Base-by-base conservation (phyloP, 352 stramenopile species). In the Peronospora destructor region DNA sequence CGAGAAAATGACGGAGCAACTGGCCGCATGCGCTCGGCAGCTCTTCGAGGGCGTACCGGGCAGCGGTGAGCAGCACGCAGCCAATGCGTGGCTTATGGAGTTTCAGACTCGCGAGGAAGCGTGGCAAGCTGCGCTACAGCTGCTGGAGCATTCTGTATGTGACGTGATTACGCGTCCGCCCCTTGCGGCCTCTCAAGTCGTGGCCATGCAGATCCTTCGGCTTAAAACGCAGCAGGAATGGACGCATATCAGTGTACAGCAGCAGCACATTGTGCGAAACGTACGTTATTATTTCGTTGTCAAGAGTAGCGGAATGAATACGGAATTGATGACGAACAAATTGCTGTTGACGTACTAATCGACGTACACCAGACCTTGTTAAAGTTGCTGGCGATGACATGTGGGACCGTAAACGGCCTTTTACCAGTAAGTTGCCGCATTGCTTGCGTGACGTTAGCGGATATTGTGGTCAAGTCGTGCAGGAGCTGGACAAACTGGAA, bases 51-150 rank as follows among this genome's bases (percentile, higher is more conserved):
- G 76, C 21, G 58, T 46, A 13, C 60, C 76, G 0, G 79, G 76
- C 35, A 82, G 79, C 39, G 42, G 14, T 6, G 74, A 66, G 44
- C 76, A 87, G 49, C 60, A 55, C 26, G 59, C 58, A 19, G 79
- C 79, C n/a, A 87, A 87, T 43, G 42, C 64, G 17, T 90, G 79
- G 79, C 71, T 90, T 28, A 72, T 90, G 53, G 45, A 60, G 33
- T 80, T 87, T 45, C 76, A 90, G 64, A 34, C 8, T n/a, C 60
- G 60, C 2, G 59, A 73, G 11, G 68, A 85, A 29, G 76, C 74
- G 33, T 87, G 79, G 76, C 50, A 64, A 13, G 68, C 72, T 4
- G 66, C 74, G 21, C 53, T 90, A 26, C 61, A 79, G 32, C 60
- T 87, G 47, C 61, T 90, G 23, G 49, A 80, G 49, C 52, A 55